Evolutionary conservation across 1,139 yeast species (phyloP).

Genomic region (Lodderomyces jiufengensis): DNA sequence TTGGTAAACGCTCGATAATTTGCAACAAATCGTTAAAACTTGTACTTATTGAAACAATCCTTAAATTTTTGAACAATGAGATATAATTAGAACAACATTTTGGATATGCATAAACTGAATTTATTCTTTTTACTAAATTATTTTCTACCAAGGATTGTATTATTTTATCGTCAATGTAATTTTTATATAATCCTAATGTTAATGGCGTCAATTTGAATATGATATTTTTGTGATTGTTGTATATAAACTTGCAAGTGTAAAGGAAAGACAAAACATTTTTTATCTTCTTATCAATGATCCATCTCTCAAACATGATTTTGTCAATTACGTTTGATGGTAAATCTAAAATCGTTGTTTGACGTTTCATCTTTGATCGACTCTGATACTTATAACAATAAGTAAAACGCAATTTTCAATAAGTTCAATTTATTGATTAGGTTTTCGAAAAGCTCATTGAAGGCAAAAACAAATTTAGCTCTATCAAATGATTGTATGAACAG

Average conservation of each 20-base stretch:
- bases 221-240: constrained; percentile 12
- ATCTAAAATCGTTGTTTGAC: constrained; percentile 6
- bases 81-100: not conserved
- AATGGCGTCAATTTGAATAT: constrained; percentile 15
- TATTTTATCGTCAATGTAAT: not conserved
- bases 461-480: too few relatives aligned
- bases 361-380: too few relatives aligned
- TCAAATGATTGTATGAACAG: too few relatives aligned
- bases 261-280: constrained; percentile 11
- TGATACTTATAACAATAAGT: too few relatives aligned
- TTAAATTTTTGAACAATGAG: too few relatives aligned
- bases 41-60: not conserved
- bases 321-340: constrained; percentile 17
- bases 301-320: constrained; percentile 15
- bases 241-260: constrained; percentile 15
- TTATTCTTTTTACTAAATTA: not conserved
- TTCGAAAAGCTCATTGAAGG: too few relatives aligned
- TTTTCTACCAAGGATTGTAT: not conserved
- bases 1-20: constrained; percentile 7
- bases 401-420: too few relatives aligned
- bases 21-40: constrained; percentile 1
- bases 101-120: not conserved
- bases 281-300: constrained; percentile 4
- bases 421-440: too few relatives aligned
- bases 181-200: constrained; percentile 1